Base-by-base conservation (phyloP, 2,329 filamentous ascomycete genomes). In the Sphaceloma murrayae region DNA sequence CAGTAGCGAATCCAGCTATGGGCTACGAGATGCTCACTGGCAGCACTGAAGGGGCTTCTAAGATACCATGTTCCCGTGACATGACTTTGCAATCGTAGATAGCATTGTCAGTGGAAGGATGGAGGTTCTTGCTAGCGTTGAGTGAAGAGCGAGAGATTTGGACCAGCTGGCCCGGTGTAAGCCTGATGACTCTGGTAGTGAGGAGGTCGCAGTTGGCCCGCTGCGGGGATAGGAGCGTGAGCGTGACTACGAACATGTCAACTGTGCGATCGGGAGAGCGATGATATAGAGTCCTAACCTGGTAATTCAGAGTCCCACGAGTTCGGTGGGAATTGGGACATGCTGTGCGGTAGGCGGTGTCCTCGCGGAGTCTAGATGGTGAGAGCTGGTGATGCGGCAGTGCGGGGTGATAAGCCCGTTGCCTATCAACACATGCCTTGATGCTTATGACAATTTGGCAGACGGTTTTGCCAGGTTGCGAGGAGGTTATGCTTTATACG, bases 121-220 rank as follows among this genome's bases (percentile, higher is more conserved):
- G 34, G 27, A 58, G 52, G 27, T 56, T 54, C 54, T 66, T 66
- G 52, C 52, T 34, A 4, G 55, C 49, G 44, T 60, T 64, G 43
- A 55, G 61, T 8, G 67, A 70, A 1, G 67, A 59, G 17, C 67
- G 66, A 24, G 67, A 67, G 50, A 70, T 60, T 16, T 53, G 53
- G 21, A 66, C 51, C 7, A 50, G 52, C 7, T 53, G 27, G 32
- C 51, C 51, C 5, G 59, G 48, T 2, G 43, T 34, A 27, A 64
- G 48, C 34, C 55, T 50, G 42, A 65, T 54, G 34, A 53, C 53
- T 40, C 63, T 61, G 14, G 53, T 50, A 31, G 49, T 16, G 5
- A 22, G 31, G 21, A 24, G 19, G 8, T n/a, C 11, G 5, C 24
- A 13, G 8, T 13, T 19, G 11, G 34, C 18, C 2, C 19, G 34